Conservation (phyloP, 441 rosid species). For the Mallotus repandus region DNA sequence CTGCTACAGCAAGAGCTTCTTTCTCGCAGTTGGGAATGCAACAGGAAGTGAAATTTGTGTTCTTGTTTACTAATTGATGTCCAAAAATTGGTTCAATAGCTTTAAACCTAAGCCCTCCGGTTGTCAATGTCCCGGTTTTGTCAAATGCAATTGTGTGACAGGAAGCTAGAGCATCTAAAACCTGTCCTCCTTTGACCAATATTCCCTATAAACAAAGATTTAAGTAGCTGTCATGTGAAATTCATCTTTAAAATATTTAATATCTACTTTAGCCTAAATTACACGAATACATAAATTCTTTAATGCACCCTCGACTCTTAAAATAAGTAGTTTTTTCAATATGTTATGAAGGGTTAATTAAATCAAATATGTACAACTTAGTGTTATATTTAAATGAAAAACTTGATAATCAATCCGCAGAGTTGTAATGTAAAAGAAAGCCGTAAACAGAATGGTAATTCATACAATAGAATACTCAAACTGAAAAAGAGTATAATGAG, state of each 20-base stretch:
- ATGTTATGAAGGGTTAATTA: not conserved
- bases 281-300: not conserved
- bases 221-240: constrained; percentile 20
- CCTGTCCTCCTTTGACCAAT: constrained; percentile 89
- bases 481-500: not conserved
- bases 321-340: not conserved
- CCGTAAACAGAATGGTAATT: not conserved
- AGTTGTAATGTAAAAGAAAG: not conserved
- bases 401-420: not conserved
- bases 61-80: constrained; percentile 38
- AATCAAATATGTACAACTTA: constrained; percentile 1
- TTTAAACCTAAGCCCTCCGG: constrained; percentile 87
- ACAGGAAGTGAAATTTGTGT: constrained; percentile 43
- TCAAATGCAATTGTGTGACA: constrained; percentile 90
- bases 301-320: not conserved
- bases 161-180: constrained; percentile 86
- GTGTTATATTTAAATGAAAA: not conserved
- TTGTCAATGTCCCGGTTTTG: constrained; percentile 95
- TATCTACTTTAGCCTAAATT: not conserved
- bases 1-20: constrained; percentile 95
- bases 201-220: constrained; percentile 57
- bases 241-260: constrained; percentile 4
- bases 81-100: constrained; percentile 94
- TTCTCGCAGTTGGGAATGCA: constrained; percentile 83
- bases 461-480: not conserved